Percentiles rank a stretch among this genome's conserved stretches.
phyloP scores from a whole-genome alignment of 2,329 filamentous ascomycete species.

The Domatiomyces catenatus region DNA sequence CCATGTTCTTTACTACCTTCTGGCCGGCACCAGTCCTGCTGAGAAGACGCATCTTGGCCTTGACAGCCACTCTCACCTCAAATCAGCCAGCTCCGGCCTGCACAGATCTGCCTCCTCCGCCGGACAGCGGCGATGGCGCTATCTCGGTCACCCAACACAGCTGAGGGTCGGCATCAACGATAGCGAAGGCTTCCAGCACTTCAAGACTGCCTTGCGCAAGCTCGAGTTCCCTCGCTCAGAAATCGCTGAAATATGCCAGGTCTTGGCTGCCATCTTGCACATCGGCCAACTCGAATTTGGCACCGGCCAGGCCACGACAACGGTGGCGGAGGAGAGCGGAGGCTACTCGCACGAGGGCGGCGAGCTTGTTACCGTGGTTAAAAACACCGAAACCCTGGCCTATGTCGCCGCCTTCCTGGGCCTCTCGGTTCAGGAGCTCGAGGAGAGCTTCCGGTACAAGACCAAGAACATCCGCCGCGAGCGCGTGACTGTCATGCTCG shows the following conservation, averaged over 20 bases:
- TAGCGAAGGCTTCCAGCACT: constrained; percentile 85
- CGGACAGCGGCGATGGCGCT: constrained; percentile 89
- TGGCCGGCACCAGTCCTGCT: constrained; percentile 77
- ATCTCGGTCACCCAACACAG: constrained; percentile 89
- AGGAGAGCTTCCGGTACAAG: constrained; percentile 83
- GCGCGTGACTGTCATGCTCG: constrained; percentile 96
- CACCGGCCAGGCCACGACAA: constrained; percentile 62
- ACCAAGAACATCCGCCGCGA: constrained; percentile 93
- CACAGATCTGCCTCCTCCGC: constrained; percentile 38
- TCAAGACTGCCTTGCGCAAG: constrained; percentile 88
- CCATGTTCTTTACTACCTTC: constrained; percentile 86
- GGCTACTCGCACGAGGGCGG: constrained; percentile 92
- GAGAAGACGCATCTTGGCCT: constrained; percentile 76
- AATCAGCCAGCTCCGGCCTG: constrained; percentile 26
- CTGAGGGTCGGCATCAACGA: constrained; percentile 96
- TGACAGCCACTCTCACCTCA: constrained; percentile 30
- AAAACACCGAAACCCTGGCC: constrained; percentile 77
- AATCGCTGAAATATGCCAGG: constrained; percentile 92
- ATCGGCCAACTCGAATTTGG: constrained; percentile 94
- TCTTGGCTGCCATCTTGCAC: constrained; percentile 86
- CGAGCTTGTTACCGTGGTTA: constrained; percentile 70
- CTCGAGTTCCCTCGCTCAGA: constrained; percentile 85
- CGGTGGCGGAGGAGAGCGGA: constrained; percentile 75
- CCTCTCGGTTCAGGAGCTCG: constrained; percentile 63
- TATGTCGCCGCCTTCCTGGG: constrained; percentile 92